A percentile compares a stretch with the other conserved stretches of the same genome.
phyloP scores from a whole-genome alignment of 2,329 filamentous ascomycete species.

The Pseudogymnoascus sp. region DNA sequence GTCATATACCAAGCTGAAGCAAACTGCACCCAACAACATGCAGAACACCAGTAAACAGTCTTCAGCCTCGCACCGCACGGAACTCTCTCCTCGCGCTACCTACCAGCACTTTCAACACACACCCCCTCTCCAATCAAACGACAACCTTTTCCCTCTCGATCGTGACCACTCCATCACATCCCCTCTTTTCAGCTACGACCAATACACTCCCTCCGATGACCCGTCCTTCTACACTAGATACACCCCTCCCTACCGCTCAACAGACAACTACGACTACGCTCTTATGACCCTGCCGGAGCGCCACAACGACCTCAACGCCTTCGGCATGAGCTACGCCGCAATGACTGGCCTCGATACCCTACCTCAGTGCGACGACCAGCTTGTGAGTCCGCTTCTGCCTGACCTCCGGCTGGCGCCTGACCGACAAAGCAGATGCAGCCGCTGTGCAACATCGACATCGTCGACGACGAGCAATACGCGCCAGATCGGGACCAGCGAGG shows the following conservation, averaged over 20 bases:
- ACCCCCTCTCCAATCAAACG: no score
- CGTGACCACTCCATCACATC: no score
- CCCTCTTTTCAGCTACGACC: constrained; percentile 47
- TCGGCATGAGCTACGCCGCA: constrained; percentile 59
- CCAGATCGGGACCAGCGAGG: no score
- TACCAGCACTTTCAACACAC: no score
- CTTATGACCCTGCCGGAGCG: constrained; percentile 40
- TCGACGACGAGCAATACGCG: no score
- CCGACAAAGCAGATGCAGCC: neutral
- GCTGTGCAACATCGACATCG: neutral
- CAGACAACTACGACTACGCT: constrained; percentile 44
- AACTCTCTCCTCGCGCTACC: constrained; percentile 52
- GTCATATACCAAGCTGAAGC: constrained; percentile 36
- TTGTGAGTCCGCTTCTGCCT: neutral
- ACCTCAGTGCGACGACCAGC: constrained; percentile 35
- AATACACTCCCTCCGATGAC: constrained; percentile 60
- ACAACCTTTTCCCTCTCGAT: no score
- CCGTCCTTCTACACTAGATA: constrained; percentile 49
- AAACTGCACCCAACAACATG: constrained; percentile 11
- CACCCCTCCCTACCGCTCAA: constrained; percentile 27
- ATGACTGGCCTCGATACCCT: constrained; percentile 42
- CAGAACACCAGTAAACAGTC: constrained; percentile 15
- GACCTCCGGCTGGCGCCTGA: neutral
- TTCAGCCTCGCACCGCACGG: constrained; percentile 46
- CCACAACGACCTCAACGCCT: constrained; percentile 56